phyloP scores from a whole-genome alignment of 352 stramenopile species.

The Phytophthora pistaciae region DNA sequence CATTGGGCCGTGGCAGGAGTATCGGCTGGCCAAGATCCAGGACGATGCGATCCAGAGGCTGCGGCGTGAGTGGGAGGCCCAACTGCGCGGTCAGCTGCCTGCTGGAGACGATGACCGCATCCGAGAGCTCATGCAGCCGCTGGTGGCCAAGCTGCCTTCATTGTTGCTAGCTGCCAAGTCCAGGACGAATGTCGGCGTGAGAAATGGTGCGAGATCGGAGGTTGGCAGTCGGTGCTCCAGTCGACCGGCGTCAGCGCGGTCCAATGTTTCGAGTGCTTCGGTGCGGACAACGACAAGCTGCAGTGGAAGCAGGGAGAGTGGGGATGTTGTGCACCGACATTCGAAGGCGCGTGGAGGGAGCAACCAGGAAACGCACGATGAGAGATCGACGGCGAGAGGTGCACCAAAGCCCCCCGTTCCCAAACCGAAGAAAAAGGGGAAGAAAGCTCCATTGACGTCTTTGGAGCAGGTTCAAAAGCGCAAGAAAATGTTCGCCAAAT shows the following conservation, averaged over 20 bases:
- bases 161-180: conserved; percentile 69
- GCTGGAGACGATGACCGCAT: conserved; percentile 62
- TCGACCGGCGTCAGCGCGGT: conserved; percentile 32
- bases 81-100: conserved; percentile 62
- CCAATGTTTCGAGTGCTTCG: conserved; percentile 28
- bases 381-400: not conserved
- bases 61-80: conserved; percentile 67
- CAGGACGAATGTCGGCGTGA: conserved; percentile 10
- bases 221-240: conserved; percentile 30
- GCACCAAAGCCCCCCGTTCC: conserved; percentile 12
- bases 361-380: conserved; percentile 60
- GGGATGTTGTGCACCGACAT: conserved; percentile 7
- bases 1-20: conserved; percentile 89
- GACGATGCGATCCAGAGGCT: conserved; percentile 79
- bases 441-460: conserved; percentile 38
- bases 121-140: conserved; percentile 81
- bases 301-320: conserved; percentile 3
- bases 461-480: conserved; percentile 73
- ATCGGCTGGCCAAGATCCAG: conserved; percentile 87
- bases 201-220: conserved; percentile 16
- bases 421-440: conserved; percentile 50
- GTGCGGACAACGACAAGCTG: conserved; percentile 14
- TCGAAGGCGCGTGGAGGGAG: conserved; percentile 25
- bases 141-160: conserved; percentile 73
- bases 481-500: conserved; percentile 80